Evolutionary conservation across 441 rosid genomes (phyloP).

Genomic region (Gossypium laxum): DNA sequence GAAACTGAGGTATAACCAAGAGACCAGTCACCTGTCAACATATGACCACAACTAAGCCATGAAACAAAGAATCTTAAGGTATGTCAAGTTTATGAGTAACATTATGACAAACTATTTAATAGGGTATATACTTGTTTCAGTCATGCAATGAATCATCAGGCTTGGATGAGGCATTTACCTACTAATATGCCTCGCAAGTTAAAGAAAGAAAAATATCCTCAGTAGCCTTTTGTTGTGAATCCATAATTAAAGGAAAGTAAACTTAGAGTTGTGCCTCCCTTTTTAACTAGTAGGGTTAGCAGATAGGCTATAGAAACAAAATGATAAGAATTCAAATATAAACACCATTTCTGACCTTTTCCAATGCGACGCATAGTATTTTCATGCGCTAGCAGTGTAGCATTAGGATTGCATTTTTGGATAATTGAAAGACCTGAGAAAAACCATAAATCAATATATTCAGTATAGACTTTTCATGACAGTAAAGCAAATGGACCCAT

Average conservation of each 20-base stretch:
- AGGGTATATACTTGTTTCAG: neutral
- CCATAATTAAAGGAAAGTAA: neutral
- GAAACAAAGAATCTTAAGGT: neutral
- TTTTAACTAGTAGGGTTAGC: neutral
- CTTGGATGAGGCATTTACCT: conserved; percentile 7
- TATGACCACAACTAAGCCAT: conserved; percentile 16
- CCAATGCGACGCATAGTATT: conserved; percentile 60
- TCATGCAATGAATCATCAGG: neutral
- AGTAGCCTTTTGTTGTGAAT: neutral
- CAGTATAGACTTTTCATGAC: neutral
- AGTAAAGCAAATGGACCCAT: neutral
- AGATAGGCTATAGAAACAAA: neutral
- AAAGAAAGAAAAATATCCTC: neutral
- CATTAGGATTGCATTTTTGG: conserved; percentile 69
- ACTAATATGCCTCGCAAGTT: neutral
- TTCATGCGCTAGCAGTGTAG: conserved; percentile 57
- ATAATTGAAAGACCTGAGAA: conserved; percentile 68
- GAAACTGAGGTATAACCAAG: conserved; percentile 53
- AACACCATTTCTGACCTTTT: conserved; percentile 27
- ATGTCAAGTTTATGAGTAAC: neutral
- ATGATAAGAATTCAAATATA: neutral
- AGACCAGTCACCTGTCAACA: conserved; percentile 61
- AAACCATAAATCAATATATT: conserved; percentile 12
- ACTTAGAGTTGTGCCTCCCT: neutral
- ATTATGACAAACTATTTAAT: neutral